phyloP scores from a whole-genome alignment of 805 yeast species.

The Yarrowia deformans region DNA sequence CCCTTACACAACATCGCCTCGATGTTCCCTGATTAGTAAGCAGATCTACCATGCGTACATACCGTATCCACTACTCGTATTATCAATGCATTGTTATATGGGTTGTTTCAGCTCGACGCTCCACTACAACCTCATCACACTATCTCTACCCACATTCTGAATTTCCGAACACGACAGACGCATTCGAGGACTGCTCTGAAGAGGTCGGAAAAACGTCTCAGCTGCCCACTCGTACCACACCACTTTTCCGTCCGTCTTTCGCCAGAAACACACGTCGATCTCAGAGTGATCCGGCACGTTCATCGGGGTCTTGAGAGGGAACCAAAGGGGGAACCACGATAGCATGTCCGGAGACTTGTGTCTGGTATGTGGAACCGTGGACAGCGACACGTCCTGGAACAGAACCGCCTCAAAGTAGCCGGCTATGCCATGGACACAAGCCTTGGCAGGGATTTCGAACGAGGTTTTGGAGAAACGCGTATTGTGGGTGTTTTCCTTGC shows the following conservation, averaged over 20 bases:
- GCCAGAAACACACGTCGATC: conserved; percentile 59
- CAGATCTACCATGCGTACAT: too few species aligned
- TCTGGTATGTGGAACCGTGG: conserved; percentile 56
- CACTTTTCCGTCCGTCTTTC: conserved; percentile 54
- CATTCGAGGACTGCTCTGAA: background rate
- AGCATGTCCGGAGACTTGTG: conserved; percentile 55
- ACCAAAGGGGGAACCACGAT: conserved; percentile 75
- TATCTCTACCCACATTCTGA: conserved; percentile 11
- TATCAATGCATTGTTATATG: background rate
- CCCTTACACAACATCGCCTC: too few species aligned
- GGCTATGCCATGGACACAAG: conserved; percentile 72
- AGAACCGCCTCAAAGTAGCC: conserved; percentile 78
- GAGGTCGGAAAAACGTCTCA: conserved; percentile 53
- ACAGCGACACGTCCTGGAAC: conserved; percentile 64
- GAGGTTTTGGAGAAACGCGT: conserved; percentile 49
- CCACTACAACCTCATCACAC: conserved; percentile 24
- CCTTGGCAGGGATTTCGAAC: conserved; percentile 58
- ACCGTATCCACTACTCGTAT: too few species aligned
- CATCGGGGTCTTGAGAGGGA: conserved; percentile 66
- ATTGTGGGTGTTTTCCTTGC: conserved; percentile 43
- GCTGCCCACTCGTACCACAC: conserved; percentile 76
- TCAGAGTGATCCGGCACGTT: conserved; percentile 62
- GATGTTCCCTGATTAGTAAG: too few species aligned
- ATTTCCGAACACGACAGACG: conserved; percentile 26
- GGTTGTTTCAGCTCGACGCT: too few species aligned